Evolutionary conservation across 768 basidiomycete species (phyloP).

Genomic region (Suillus cothurnatus): DNA sequence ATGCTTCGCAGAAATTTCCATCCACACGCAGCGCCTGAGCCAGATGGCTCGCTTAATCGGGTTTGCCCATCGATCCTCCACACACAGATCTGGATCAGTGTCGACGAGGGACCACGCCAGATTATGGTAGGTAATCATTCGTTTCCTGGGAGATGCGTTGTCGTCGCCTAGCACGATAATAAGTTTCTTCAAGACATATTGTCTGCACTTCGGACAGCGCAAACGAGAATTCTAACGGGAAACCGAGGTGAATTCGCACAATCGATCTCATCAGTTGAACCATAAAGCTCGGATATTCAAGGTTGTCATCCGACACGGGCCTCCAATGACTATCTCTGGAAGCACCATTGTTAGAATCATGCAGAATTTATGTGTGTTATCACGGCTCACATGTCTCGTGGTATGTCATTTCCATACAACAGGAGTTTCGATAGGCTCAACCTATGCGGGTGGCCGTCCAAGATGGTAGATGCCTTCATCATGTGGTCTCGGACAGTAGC

Average conservation of each 20-base stretch:
- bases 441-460: no score
- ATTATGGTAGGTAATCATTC: neutral
- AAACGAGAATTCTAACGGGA: neutral
- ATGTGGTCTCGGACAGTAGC: no score
- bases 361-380: no score
- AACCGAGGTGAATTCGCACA: neutral
- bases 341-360: no score
- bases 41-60: neutral
- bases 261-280: neutral
- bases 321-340: neutral
- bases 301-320: neutral
- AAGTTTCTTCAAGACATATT: neutral
- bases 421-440: no score
- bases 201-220: neutral
- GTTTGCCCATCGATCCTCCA: neutral
- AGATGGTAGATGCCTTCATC: no score
- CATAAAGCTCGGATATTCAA: neutral
- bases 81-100: neutral
- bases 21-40: neutral
- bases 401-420: no score
- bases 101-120: neutral
- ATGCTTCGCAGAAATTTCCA: neutral
- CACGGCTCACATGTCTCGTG: no score
- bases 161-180: fast-evolving
- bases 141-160: fast-evolving